Conservation (phyloP, 75 land plant species). For the Chamaecyparis obtusa region DNA sequence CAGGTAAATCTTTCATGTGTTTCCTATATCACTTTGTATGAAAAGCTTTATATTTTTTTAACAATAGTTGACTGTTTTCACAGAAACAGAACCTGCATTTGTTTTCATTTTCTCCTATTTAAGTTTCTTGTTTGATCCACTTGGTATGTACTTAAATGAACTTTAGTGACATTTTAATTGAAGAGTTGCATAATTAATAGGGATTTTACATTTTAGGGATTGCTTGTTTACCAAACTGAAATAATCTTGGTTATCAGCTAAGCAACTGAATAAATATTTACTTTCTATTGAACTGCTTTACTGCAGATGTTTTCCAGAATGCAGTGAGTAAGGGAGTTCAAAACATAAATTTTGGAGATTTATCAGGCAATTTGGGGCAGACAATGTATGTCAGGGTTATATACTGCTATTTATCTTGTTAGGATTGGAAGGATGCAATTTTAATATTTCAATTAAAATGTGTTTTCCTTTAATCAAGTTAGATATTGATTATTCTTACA, state of each 20-base stretch:
- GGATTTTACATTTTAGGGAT: neutral
- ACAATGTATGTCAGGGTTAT: constrained; percentile 76
- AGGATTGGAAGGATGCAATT: neutral
- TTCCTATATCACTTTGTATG: neutral
- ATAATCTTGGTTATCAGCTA: neutral
- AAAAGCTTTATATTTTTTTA: neutral
- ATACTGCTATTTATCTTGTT: constrained; percentile 5
- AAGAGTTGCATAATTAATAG: neutral
- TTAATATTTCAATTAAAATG: neutral
- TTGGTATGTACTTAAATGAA: neutral
- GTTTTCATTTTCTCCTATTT: constrained; percentile 1
- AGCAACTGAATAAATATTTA: neutral
- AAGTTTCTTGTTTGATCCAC: neutral
- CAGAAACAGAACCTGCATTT: neutral
- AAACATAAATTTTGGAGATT: constrained; percentile 93
- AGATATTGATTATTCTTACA: neutral
- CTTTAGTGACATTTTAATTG: neutral
- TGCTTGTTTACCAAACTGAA: neutral
- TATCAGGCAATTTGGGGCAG: constrained; percentile 80
- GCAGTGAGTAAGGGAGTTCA: constrained; percentile 86
- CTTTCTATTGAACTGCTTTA: neutral
- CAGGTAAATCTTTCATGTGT: constrained; percentile 45
- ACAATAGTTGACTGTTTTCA: neutral
- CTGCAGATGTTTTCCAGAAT: constrained; percentile 78
- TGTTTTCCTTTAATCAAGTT: neutral